Base-by-base conservation (phyloP, 139 green algal genomes). In the Eudorina sp. region DNA sequence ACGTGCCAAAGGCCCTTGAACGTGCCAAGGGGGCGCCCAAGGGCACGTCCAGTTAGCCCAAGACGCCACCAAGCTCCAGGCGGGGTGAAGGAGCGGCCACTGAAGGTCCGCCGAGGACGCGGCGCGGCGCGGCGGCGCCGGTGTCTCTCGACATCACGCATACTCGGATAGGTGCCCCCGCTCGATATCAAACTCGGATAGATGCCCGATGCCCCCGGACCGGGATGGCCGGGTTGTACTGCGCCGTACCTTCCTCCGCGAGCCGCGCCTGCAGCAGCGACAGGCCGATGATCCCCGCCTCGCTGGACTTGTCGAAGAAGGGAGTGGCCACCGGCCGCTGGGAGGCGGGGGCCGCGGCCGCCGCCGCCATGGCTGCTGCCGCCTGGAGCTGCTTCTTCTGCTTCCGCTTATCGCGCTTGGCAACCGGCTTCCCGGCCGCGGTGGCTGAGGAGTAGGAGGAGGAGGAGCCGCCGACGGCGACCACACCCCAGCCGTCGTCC, bases 261-360 rank as follows among this genome's bases (percentile, higher is more conserved):
- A 93, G 83, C 72, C 55, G 68, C 66, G 89, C 77, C 79, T 92
- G 91, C 80, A 93, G 85, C 80, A 93, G 46, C 48, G 88, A 88
- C 40, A 93, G 62, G 2, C 91, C 91, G 41, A 82, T n/a, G 23
- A 91, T 36, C 21, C 91, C 91, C 29, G 83, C 84, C 23, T 89
- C 31, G 46, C 77, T 90, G 43, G 60, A 74, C 91, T 90, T 82
- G 27, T 88, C 91, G 8, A 92, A 45, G 27, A 85, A 93, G 3
- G 90, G 88, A 0, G 88, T 76, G 45, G 13, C 43, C 41, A 29
- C 73, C 31, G 73, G 73, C 45, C n/a, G 46, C 45, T 62, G 29
- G n/a, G n/a, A n/a, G n/a, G n/a, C n/a, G n/a, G n/a, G n/a, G n/a
- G 5, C 3, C 5, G 45, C 45, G 38, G 53, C 53, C 80, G 45